Evolutionary conservation across 257 asterid genomes (phyloP).

Genomic region (Solanum lignicaule): DNA sequence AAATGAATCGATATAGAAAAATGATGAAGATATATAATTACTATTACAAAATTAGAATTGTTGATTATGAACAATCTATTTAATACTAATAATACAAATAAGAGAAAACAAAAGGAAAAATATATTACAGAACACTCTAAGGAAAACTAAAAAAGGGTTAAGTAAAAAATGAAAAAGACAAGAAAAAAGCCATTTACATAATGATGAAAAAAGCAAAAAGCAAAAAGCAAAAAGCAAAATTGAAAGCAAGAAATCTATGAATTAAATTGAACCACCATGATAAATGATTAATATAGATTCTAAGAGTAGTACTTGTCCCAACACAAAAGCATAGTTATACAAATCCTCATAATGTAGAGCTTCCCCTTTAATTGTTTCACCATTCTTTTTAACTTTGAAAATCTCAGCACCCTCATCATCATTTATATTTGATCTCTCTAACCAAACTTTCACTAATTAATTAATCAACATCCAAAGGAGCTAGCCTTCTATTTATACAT

Average conservation of each 20-base stretch:
- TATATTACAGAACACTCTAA: not conserved
- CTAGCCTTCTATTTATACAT: not conserved
- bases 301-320: constrained; percentile 17
- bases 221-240: not conserved
- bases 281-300: not conserved
- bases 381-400: constrained; percentile 18
- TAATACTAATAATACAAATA: not conserved
- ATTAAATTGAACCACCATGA: not conserved
- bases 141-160: not conserved
- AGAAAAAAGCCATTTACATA: not conserved
- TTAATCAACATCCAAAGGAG: not conserved
- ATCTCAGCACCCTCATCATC: constrained; percentile 10
- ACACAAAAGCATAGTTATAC: constrained; percentile 24
- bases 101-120: not conserved
- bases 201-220: not conserved
- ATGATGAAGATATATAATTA: not conserved
- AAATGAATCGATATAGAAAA: not conserved
- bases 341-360: constrained; percentile 25
- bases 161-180: not conserved
- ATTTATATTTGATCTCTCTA: not conserved
- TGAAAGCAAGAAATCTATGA: not conserved
- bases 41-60: not conserved
- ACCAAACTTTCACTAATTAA: not conserved
- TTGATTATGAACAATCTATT: not conserved
- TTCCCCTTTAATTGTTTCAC: constrained; percentile 22